phyloP scores from a whole-genome alignment of 139 green algal genomes.

The Chlorella sp. region DNA sequence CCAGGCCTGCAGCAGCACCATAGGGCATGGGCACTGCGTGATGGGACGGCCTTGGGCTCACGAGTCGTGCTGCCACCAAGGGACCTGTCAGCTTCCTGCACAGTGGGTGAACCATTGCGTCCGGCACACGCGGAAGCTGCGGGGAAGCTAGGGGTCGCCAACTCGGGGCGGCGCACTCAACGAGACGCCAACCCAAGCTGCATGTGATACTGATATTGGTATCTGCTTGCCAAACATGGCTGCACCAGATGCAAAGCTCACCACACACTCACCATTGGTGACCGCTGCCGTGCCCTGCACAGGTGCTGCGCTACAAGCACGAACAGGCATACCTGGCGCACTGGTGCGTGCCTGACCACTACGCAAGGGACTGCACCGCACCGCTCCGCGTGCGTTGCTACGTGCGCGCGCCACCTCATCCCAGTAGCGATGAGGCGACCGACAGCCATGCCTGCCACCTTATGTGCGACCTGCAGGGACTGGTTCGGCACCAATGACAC shows the following conservation, averaged over 20 bases:
- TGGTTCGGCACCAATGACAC: constrained; percentile 14
- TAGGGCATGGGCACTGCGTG: neutral
- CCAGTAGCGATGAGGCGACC: no score
- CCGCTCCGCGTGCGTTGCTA: no score
- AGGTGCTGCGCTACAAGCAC: constrained; percentile 35
- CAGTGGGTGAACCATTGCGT: neutral
- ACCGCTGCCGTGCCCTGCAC: constrained; percentile 1
- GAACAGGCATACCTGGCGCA: constrained; percentile 11
- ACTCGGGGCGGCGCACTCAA: no score
- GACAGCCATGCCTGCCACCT: neutral
- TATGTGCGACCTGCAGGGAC: constrained; percentile 31
- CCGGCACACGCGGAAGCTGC: neutral
- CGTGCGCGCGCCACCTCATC: no score
- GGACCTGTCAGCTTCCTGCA: neutral
- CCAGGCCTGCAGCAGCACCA: neutral
- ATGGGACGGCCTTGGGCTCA: neutral
- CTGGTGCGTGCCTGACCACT: neutral
- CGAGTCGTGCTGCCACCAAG: neutral
- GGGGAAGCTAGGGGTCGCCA: neutral
- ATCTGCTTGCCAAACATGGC: neutral
- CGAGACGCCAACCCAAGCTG: no score
- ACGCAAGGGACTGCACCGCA: neutral
- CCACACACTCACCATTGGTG: neutral
- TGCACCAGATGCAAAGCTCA: neutral
- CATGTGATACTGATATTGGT: neutral